These are phyloP conservation scores for Colletotrichum horii DNA, from an alignment of 2,329 filamentous ascomycete species.

Conservation along the genomic window DNA sequence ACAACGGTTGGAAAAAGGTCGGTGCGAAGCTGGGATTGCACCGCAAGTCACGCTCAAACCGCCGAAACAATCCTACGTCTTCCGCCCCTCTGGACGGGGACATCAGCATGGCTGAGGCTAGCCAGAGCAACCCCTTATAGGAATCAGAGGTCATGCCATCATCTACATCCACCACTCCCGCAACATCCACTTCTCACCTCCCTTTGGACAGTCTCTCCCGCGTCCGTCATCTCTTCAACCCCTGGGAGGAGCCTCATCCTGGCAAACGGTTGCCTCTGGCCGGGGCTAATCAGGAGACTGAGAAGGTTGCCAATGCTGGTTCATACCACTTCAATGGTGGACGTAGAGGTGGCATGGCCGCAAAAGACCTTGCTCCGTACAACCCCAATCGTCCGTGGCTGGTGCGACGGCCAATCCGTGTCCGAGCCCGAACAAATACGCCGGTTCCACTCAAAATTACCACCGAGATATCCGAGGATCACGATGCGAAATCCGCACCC, in stretches of 20 bases:
- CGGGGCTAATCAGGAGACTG: slow-evolving; percentile 26
- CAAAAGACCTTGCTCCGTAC: slow-evolving; percentile 43
- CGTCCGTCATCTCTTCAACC: slow-evolving; percentile 20
- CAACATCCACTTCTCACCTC: slow-evolving; percentile 24
- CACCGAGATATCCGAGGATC: slow-evolving; percentile 18
- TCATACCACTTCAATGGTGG: slow-evolving; percentile 11
- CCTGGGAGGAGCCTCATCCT: slow-evolving; percentile 52
- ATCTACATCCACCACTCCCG: slow-evolving; percentile 42
- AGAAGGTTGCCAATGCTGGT: slow-evolving; percentile 11
- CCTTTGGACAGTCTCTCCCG: slow-evolving; percentile 21
- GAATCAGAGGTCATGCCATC: slow-evolving; percentile 62
- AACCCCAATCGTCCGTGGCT: slow-evolving; percentile 24
- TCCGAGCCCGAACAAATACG: slow-evolving; percentile 28
- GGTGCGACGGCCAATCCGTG: slow-evolving; percentile 25
- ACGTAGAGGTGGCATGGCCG: slow-evolving; percentile 51
- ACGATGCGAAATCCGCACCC: slow-evolving; percentile 11
- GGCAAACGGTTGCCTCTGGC: slow-evolving; percentile 44
- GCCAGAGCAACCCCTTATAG: slow-evolving; percentile 54
- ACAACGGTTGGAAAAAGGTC: slow-evolving; percentile 69
- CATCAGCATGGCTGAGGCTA: slow-evolving; percentile 37
- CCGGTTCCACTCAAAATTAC: slow-evolving; percentile 37
- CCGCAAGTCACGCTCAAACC: slow-evolving; percentile 54
- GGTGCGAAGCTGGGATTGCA: slow-evolving; percentile 65
- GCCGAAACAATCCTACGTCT: slow-evolving; percentile 48
- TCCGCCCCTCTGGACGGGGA: slow-evolving; percentile 46